These are phyloP conservation scores for Atractiella rhizophila DNA, from an alignment of 768 basidiomycete species.

Conservation along the genomic window DNA sequence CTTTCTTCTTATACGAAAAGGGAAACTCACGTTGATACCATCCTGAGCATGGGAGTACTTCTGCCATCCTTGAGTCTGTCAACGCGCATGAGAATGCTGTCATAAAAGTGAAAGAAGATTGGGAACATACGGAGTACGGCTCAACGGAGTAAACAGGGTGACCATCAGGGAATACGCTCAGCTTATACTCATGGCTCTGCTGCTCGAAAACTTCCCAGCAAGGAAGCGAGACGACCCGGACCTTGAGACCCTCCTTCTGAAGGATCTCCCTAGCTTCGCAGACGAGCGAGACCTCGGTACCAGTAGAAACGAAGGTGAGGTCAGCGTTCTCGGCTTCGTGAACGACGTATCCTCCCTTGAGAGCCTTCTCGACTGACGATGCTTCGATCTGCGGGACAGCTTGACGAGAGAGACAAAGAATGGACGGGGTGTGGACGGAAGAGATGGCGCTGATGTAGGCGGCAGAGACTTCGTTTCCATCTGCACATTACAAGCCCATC, in stretches of 20 bases:
- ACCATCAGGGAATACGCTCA: slow-evolving; percentile 65
- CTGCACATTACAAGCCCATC: slow-evolving; percentile 43
- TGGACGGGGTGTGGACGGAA: slow-evolving; percentile 51
- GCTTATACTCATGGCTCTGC: slow-evolving; percentile 50
- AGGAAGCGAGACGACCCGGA: slow-evolving; percentile 61
- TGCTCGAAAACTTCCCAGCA: slow-evolving; percentile 66
- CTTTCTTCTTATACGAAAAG: no score
- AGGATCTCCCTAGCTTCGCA: slow-evolving; percentile 65
- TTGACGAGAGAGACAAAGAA: slow-evolving; percentile 45
- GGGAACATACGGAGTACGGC: no score
- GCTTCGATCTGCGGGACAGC: slow-evolving; percentile 78
- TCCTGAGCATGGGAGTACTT: slow-evolving; percentile 65
- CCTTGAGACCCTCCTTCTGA: slow-evolving; percentile 47
- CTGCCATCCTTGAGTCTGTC: no score
- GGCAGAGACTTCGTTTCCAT: slow-evolving; percentile 92
- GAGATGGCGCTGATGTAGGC: slow-evolving; percentile 57
- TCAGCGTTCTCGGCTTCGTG: slow-evolving; percentile 48
- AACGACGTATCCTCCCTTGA: slow-evolving; percentile 67
- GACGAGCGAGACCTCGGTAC: slow-evolving; percentile 69
- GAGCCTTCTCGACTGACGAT: slow-evolving; percentile 59
- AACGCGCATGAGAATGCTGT: no score
- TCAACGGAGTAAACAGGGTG: no score
- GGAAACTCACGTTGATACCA: no score
- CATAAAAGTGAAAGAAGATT: no score
- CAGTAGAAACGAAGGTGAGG: slow-evolving; percentile 66